Conservation (phyloP, 345 rosid species). For the Rhizophora mangle region DNA sequence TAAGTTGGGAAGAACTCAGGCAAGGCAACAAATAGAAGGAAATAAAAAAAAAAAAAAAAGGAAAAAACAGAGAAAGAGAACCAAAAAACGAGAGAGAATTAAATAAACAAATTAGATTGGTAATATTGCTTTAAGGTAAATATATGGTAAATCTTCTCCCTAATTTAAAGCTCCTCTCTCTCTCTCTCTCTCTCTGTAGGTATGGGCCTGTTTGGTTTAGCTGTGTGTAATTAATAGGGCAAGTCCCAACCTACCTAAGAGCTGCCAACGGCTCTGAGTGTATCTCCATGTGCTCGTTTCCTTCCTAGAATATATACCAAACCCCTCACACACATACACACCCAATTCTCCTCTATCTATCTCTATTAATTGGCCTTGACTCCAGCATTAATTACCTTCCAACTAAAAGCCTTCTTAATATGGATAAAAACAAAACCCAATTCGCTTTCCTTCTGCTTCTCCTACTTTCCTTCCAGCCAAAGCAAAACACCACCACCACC, state of each 20-base stretch:
- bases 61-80: background rate
- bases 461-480: conserved; percentile 22
- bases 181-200: too few relatives aligned
- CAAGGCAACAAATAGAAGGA: background rate
- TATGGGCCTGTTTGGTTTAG: too few relatives aligned
- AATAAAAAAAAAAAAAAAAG: background rate
- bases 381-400: conserved; percentile 45
- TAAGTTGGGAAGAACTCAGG: background rate
- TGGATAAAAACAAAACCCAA: too few relatives aligned
- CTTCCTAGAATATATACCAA: background rate
- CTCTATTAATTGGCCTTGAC: conserved; percentile 37
- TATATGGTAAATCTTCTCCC: too few relatives aligned
- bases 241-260: conserved; percentile 1
- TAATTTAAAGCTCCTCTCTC: too few relatives aligned
- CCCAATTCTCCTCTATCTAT: too few relatives aligned
- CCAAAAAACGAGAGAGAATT: conserved; percentile 5
- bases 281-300: background rate
- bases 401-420: conserved; percentile 8
- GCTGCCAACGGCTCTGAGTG: conserved; percentile 19
- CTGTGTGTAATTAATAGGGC: conserved; percentile 35
- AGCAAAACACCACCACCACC: background rate
- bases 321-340: background rate
- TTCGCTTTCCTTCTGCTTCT: too few relatives aligned
- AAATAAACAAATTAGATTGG: background rate
- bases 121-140: too few relatives aligned